Conservation (phyloP, 2,329 filamentous ascomycete species). For the Trichoderma arundinaceum region DNA sequence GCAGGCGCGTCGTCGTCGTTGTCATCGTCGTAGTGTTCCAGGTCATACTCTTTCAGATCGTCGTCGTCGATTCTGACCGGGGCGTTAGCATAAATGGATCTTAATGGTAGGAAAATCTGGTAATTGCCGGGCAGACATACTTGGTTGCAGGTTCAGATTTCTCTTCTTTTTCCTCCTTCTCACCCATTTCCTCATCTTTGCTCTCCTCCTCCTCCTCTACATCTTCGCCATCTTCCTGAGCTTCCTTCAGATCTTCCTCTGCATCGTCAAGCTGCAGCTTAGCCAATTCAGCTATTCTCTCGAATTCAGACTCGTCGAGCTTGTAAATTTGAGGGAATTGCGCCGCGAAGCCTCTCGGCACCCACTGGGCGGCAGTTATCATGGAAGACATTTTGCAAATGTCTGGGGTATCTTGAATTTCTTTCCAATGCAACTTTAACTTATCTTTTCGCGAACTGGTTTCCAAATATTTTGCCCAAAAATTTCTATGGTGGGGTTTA, state of each 20-base stretch:
- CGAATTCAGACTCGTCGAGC: constrained; percentile 76
- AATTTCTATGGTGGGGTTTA: constrained; percentile 48
- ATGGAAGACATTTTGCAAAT: constrained; percentile 66
- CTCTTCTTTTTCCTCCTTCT: constrained; percentile 21
- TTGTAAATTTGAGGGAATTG: constrained; percentile 77
- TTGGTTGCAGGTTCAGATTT: constrained; percentile 47
- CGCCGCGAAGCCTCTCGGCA: constrained; percentile 76
- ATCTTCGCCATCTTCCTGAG: constrained; percentile 53
- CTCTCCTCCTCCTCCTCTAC: constrained; percentile 21
- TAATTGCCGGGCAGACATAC: constrained; percentile 37
- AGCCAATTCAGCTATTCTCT: constrained; percentile 75
- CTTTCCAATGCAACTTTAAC: constrained; percentile 25
- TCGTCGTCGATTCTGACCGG: constrained; percentile 69
- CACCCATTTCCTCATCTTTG: constrained; percentile 39
- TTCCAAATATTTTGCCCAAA: constrained; percentile 45
- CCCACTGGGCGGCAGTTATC: constrained; percentile 79
- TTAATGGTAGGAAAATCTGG: not conserved
- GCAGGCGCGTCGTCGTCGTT: constrained; percentile 61
- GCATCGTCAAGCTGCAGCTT: constrained; percentile 89
- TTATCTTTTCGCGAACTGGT: constrained; percentile 17
- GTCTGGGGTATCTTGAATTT: constrained; percentile 40
- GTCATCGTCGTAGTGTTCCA: constrained; percentile 96
- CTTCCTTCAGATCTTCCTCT: constrained; percentile 80
- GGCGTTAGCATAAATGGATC: constrained; percentile 33
- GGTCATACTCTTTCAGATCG: constrained; percentile 92